Evolutionary conservation across 306 rosid genomes (phyloP), one percentile per base, ranked within the genome.

Genomic region (Rosa multiflora): DNA sequence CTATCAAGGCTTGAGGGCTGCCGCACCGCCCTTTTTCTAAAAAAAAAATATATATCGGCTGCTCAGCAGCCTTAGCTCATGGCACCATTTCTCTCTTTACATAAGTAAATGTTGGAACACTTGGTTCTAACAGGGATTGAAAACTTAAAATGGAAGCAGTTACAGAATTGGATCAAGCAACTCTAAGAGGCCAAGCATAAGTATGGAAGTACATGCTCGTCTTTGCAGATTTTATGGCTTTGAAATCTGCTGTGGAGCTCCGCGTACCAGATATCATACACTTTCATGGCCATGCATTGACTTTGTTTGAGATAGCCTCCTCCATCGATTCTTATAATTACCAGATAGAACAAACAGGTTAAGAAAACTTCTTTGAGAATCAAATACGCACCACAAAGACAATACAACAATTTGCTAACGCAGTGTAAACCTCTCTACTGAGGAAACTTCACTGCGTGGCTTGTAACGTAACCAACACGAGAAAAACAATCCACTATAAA

Each of bases 181-280:
- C 4, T 44, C 67, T 82, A 13, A 66, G 66, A 85, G 86, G 90
- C 20, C 90, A 87, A 70, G 85, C 85, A n/a, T 80, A 74, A 18
- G 82, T 84, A 77, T 84, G 88, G 88, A 85, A 77, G 48, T 70
- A 59, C 78, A 82, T 85, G 85, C 21, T 82, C n/a, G 35, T 78
- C 75, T 85, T 80, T 63, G 85, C 78, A 1, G 88, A 87, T 48
- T 77, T 85, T 23, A 82, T 82, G 88, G 88, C 85, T 11, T 61
- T 85, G 69, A 87, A 78, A 80, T 77, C 82, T 56, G 88, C 83
- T 2, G 85, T 85, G 46, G 81, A 87, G 75, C 88, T 87, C 18
- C 79, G 72, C 35, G 71, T 87, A 17, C 70, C 88, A n/a, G 88
- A 87, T 15, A 82, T 87, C 68, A 82, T 85, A 39, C 42, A 85